A percentile compares a stretch with the other conserved stretches of the same genome.
phyloP scores from a whole-genome alignment of 495 filamentous ascomycete species.

The Arthonia radiata region DNA sequence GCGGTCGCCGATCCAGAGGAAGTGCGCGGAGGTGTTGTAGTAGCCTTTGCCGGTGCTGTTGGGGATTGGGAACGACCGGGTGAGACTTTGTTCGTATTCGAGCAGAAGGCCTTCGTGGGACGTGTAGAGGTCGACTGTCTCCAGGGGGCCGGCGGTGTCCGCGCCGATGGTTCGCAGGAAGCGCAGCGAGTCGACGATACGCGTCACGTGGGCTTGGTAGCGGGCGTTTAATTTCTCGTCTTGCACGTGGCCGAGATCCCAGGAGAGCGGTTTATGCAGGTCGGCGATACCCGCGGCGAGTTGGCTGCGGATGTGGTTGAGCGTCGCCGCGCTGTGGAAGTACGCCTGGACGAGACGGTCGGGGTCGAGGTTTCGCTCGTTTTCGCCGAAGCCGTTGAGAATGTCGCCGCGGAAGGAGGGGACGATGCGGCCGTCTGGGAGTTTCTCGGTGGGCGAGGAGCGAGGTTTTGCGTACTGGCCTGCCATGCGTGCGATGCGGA shows the following conservation, averaged over 20 bases:
- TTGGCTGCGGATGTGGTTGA: conserved; percentile 74
- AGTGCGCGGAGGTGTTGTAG: conserved; percentile 86
- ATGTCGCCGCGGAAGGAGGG: conserved; percentile 88
- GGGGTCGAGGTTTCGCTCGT: conserved; percentile 56
- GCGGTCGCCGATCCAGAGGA: conserved; percentile 94
- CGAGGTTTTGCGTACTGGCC: conserved; percentile 93
- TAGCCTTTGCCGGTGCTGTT: conserved; percentile 21
- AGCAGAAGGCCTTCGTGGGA: conserved; percentile 86
- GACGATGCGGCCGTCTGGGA: conserved; percentile 58
- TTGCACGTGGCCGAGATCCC: conserved; percentile 81
- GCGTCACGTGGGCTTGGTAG: conserved; percentile 59
- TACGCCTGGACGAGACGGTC: conserved; percentile 70
- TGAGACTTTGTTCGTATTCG: conserved; percentile 79
- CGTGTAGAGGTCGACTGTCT: conserved; percentile 88
- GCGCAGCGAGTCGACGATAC: conserved; percentile 69
- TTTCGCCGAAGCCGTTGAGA: conserved; percentile 59
- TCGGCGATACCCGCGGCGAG: conserved; percentile 78
- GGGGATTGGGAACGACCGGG: conserved; percentile 38
- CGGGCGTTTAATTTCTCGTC: conserved; percentile 58
- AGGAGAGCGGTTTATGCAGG: conserved; percentile 78
- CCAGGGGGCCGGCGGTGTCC: conserved; percentile 56
- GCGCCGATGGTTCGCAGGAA: conserved; percentile 94
- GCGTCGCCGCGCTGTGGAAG: conserved; percentile 77
- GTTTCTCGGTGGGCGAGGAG: conserved; percentile 61
- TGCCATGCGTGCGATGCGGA: conserved; percentile 85